Percentiles rank a stretch among this genome's conserved stretches.
phyloP scores from a whole-genome alignment of 768 basidiomycete species.

The Dioszegia hungarica region DNA sequence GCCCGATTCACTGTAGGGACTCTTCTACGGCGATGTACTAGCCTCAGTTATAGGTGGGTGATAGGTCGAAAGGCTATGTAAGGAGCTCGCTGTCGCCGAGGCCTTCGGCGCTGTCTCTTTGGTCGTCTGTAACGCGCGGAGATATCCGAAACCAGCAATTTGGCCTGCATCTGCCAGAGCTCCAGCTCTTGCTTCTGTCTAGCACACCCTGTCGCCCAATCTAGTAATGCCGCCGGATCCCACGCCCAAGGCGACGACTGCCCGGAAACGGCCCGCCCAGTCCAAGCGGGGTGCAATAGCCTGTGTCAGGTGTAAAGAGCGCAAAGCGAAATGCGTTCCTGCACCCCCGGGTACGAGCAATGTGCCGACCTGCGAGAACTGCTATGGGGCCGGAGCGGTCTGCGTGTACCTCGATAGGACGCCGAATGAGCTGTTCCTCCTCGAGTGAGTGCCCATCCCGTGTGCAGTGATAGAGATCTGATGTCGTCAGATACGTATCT shows the following conservation, averaged over 20 bases:
- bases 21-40: too few species aligned
- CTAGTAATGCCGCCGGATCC: constrained; percentile 5
- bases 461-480: background rate
- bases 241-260: background rate
- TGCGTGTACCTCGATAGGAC: constrained; percentile 34
- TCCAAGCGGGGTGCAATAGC: constrained; percentile 30
- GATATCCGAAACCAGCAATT: background rate
- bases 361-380: constrained; percentile 33
- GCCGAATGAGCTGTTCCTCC: constrained; percentile 34
- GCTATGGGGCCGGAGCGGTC: constrained; percentile 20
- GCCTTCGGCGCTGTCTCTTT: too few species aligned
- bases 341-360: constrained; percentile 25
- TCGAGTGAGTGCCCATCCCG: constrained; percentile 20
- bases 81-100: too few species aligned
- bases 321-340: constrained; percentile 37
- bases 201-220: background rate
- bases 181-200: background rate
- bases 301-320: constrained; percentile 35
- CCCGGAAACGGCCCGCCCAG: constrained; percentile 14
- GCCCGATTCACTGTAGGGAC: too few species aligned
- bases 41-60: too few species aligned
- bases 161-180: too few species aligned
- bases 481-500: constrained; percentile 25
- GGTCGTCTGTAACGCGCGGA: background rate
- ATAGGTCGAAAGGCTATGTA: too few species aligned